Base-by-base conservation (phyloP, 805 yeast species). In the Ogataea nitratoaversa region DNA sequence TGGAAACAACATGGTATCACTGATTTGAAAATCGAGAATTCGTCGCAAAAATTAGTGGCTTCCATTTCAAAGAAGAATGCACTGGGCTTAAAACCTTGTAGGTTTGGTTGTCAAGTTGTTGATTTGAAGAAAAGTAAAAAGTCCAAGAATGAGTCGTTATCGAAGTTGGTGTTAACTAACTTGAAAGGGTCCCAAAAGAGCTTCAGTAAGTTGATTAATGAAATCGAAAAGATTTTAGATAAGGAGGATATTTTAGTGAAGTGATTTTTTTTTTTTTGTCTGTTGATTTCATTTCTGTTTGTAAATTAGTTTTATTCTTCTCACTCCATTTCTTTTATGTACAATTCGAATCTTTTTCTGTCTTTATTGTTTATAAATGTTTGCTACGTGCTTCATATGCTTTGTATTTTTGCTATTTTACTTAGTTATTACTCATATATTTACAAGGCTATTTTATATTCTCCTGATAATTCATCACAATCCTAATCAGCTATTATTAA, bases 1-100 rank as follows among this genome's bases (percentile, higher is more conserved):
- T 84, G 93, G 93, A 72, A 77, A 12, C 77, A 74, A 44, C 82
- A 82, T 52, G 91, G 93, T 8, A 62, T 84, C 51, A 76, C 73
- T 48, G 71, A 77, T 44, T 68, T 84, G 43, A 65, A 61, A 29
- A 61, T 74, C 34, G 72, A 72, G 48, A 65, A 68, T 17, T 59
- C 65, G 4, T 58, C 65, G 6, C 58, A 65, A 50, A 67, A 66
- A 24, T 67, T 84, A 23, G 72, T 72, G n/a, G 90, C 88, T 38
- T 69, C 76, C 16, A 72, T 84, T 25, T 68, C 86, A 1, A 78
- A 74, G 48, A 68, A 71, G 42, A 83, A 84, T 59, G 67, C 81
- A 2, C 63, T 83, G 51, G 75, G 82, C 35, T 63, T 82, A 52
- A 78, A 78, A 60, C 72, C 82, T 27, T 80, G 87, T 48, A 70